Base-by-base conservation (phyloP, 257 asterid species). In the Primulina eburnea region DNA sequence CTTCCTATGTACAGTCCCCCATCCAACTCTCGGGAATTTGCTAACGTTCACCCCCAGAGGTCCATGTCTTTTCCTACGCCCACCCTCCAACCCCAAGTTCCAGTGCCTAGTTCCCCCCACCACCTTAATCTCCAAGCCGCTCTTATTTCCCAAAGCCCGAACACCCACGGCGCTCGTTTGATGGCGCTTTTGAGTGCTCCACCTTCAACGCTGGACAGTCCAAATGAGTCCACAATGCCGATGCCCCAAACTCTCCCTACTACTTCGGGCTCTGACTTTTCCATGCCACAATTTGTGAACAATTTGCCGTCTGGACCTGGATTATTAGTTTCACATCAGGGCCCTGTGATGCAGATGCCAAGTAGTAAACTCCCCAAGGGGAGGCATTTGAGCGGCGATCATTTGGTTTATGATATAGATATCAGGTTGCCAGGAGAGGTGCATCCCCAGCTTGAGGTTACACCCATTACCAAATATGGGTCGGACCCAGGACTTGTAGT, bases 371-470 rank as follows among this genome's bases (percentile, higher is more conserved):
- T 85, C 29, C 99, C 99, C 9, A 94, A 90, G 71, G 99, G 99
- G 43, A 78, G 99, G 74, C 97, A 85, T 81, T 79, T 94, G 82
- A 67, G 71, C 0, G 98, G 97, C 43, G 92, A 88, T 71, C 82
- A 73, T 24, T 60, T 87, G 57, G 83, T 81, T 10, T 94, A 94
- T 34, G 98, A 94, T 65, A 78, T 94, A 1, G 88, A 89, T 87
- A 88, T 82, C 50, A 85, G 96, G 79, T 71, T 86, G 81, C 89
- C 94, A 0, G 96, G 95, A 4, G 99, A 94, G 84, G 90, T 89
- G 77, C 98, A 89, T 82, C 97, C 99, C 57, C 98, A 94, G 81
- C 90, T 94, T n/a, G 99, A 94, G 88, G 99, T 94, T 69, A 94
- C 97, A 43, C 99, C 99, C 24, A 94, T 94, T 80, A 94, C 99